These are phyloP conservation scores for Phaeosphaeriaceae sp. DNA, from an alignment of 2,329 filamentous ascomycete genomes.

Conservation along the genomic window DNA sequence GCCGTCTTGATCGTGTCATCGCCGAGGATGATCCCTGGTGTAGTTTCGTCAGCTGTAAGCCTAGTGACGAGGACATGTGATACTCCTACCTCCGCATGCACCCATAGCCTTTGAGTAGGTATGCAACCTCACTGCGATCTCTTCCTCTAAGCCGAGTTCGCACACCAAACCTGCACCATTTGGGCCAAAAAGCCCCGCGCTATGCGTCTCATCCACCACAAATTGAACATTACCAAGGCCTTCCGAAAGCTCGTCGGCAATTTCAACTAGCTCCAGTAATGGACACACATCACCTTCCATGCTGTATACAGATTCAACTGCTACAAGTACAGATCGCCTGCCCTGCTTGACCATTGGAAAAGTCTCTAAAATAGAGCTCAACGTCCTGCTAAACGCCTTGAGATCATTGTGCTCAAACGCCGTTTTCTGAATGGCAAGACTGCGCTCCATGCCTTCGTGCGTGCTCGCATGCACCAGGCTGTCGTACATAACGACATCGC, in stretches of 20 bases:
- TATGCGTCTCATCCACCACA: conserved; percentile 72
- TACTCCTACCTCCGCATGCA: conserved; percentile 28
- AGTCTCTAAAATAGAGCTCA: neutral
- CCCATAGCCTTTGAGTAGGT: conserved; percentile 36
- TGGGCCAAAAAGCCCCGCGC: conserved; percentile 64
- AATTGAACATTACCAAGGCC: conserved; percentile 66
- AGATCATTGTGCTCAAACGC: neutral
- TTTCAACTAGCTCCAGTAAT: conserved; percentile 63
- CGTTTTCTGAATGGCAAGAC: conserved; percentile 44
- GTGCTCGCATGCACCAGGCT: conserved; percentile 78
- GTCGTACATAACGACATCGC: conserved; percentile 76
- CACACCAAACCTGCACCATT: conserved; percentile 62
- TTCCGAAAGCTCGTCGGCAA: conserved; percentile 60
- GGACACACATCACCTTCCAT: conserved; percentile 81
- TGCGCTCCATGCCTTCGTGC: conserved; percentile 75
- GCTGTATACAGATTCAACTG: conserved; percentile 50
- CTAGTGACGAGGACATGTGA: neutral
- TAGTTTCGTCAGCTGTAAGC: neutral
- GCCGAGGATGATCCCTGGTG: conserved; percentile 6
- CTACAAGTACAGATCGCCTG: neutral
- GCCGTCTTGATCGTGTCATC: conserved; percentile 1
- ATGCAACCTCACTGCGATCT: conserved; percentile 34
- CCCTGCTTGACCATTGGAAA: neutral
- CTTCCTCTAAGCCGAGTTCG: conserved; percentile 30
- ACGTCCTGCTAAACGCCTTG: neutral